phyloP scores from a whole-genome alignment of 2,329 filamentous ascomycete genomes.

The Cercospora sesami region DNA sequence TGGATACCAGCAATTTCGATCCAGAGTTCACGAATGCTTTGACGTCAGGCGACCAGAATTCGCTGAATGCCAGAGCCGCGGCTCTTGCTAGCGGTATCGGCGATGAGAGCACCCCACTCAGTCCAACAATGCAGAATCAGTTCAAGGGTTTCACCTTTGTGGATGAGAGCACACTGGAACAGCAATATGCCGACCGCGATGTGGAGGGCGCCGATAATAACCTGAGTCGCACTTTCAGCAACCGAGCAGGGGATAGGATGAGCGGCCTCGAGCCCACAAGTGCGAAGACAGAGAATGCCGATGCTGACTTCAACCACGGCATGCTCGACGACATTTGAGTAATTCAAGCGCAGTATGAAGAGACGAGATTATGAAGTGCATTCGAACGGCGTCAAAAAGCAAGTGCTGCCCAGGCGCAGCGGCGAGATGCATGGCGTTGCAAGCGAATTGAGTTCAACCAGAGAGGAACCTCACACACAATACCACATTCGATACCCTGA shows the following conservation, averaged over 20 bases:
- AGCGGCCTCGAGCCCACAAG: constrained; percentile 50
- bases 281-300: constrained; percentile 43
- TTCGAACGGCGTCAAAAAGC: constrained; percentile 24
- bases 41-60: constrained; percentile 77
- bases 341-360: constrained; percentile 11
- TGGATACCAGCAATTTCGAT: constrained; percentile 97
- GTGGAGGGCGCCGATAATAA: constrained; percentile 38
- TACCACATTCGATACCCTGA: constrained; percentile 14
- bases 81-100: constrained; percentile 78
- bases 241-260: constrained; percentile 51
- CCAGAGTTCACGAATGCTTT: constrained; percentile 96
- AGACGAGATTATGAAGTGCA: constrained; percentile 23
- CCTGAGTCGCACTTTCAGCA: constrained; percentile 42
- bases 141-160: constrained; percentile 99
- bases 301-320: constrained; percentile 50
- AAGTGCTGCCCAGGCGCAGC: constrained; percentile 21
- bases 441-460: constrained; percentile 8
- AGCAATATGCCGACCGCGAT: constrained; percentile 63
- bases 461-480: constrained; percentile 1
- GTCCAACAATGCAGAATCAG: constrained; percentile 93
- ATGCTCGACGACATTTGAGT: constrained; percentile 43
- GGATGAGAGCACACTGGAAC: constrained; percentile 93
- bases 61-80: constrained; percentile 86
- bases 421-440: constrained; percentile 18
- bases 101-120: constrained; percentile 85